Base-by-base conservation (phyloP, 352 stramenopile genomes). In the Peronosclerospora sorghi region DNA sequence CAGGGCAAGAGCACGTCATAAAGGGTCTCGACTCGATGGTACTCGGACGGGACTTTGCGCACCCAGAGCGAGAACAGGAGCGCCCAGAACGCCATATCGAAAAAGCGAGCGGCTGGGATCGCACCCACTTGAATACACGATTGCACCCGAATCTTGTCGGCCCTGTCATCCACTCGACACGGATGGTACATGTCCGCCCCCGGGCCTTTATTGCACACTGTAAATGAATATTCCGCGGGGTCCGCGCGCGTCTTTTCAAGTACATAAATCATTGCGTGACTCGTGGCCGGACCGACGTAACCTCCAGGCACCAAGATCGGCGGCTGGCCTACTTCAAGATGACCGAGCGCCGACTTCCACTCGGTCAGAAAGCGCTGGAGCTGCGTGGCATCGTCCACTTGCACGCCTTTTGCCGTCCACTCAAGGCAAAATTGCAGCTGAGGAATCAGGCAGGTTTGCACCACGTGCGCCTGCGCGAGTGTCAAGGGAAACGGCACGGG, bases 1-100 rank as follows among this genome's bases (percentile, higher is more conserved):
- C 83, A 95, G 14, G 85, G 85, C 12, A 96, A 43, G 8, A 96
- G 39, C 23, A 96, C 82, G 41, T 95, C 84, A 46, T 96, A 96
- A 17, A 96, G 62, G 4, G 71, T 87, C 48, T 93, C 79, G 9
- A 88, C 67, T 27, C 80, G 69, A 45, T 95, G 79, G 51, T 91
- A 93, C 49, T 95, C 81, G 37, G 76, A 88, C 18, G 83, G 62
- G 4, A 78, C 75, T 38, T 83, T 84, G 47, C 77, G 77, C 45
- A 90, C 62, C 79, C 82, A 94, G 0, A 91, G 65, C 35, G 81
- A 91, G 43, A 89, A 90, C 18, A 90, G 39, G 32, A 89, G 45
- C 35, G 74, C 69, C 81, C 81, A 94, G 36, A 93, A 88, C 6
- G 82, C 76, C 65, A 87, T 82, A 46, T 95, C 79, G 14, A 92